Evolutionary conservation across 352 stramenopile genomes (phyloP), one percentile per base, ranked within the genome.

Genomic region (Aphanomyces invadans): DNA sequence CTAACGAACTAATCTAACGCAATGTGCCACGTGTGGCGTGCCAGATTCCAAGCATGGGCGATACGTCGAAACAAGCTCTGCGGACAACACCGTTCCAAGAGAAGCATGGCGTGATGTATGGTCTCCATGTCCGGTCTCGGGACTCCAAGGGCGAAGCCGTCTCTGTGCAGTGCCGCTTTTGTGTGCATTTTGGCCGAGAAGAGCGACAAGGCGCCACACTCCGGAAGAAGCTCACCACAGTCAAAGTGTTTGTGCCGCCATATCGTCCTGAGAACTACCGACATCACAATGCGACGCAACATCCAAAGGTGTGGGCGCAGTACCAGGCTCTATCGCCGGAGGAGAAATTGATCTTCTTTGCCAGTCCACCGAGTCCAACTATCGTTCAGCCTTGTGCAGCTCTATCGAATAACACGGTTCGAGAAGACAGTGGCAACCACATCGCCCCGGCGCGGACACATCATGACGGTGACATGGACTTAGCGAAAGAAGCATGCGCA

Each of bases 181-280:
- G 60, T n/a, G 38, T 32, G 9, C 33, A 55, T 33, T 57, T 55
- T 12, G 60, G 60, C 12, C 39, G 60, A 1, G 60, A 67, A 25
- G 39, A 67, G 15, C 3, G 38, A 21, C 38, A 67, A n/a, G 48
- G 17, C n/a, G 25, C 17, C 5, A 45, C 55, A 23, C 55, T 29
- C 25, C 26, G 48, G 26, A 57, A 57, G 26, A 67, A 39, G 25
- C 21, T 38, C 15, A 19, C 33, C 32, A 59, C 48, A 2, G 12
- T 57, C 49, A 67, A 67, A 26, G 36, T 32, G 7, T 67, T 59
- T 25, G 3, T 28, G n/a, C 23, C 48, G n/a, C 60, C 60, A 33
- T 67, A 45, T 31, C 42, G 60, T 4, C 60, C 60, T 28, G 60
- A 67, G 26, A 67, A 67, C 60, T 67, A 67, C 26, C 60, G 60